phyloP scores from a whole-genome alignment of 2,329 filamentous ascomycete genomes.

The Hansfordia pulvinata region DNA sequence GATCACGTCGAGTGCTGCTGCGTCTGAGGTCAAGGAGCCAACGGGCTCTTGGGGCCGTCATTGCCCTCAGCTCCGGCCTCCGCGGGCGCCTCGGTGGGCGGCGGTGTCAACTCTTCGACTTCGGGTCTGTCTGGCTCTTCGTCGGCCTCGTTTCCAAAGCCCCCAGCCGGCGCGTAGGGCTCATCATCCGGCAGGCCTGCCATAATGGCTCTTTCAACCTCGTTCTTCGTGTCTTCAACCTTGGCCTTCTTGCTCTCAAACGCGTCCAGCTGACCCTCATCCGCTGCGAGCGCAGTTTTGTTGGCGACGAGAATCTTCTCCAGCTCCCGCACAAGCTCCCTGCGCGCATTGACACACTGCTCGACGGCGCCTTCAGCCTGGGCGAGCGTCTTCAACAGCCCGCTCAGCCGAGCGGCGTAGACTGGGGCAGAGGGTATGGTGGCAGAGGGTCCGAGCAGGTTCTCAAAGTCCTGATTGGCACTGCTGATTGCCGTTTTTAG shows the following conservation, averaged over 20 bases:
- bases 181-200: constrained; percentile 55
- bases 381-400: constrained; percentile 78
- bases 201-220: constrained; percentile 88
- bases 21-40: no score
- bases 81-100: constrained; percentile 28
- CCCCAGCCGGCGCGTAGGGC: constrained; percentile 31
- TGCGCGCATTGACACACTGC: constrained; percentile 77
- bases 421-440: constrained; percentile 71
- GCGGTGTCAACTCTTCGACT: constrained; percentile 79
- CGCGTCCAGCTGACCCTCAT: constrained; percentile 52
- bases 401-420: constrained; percentile 78
- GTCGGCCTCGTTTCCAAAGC: constrained; percentile 28
- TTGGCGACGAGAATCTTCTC: constrained; percentile 72
- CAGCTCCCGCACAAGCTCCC: constrained; percentile 62
- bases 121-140: constrained; percentile 61
- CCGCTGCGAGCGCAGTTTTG: constrained; percentile 52
- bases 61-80: constrained; percentile 8
- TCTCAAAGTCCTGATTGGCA: constrained; percentile 73
- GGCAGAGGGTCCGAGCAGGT: constrained; percentile 59
- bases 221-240: constrained; percentile 71
- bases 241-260: constrained; percentile 53
- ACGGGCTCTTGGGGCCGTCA: constrained; percentile 7
- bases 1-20: constrained; percentile 24
- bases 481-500: constrained; percentile 53
- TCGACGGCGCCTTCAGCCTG: constrained; percentile 80